Evolutionary conservation across 305 asterid genomes (phyloP).

Genomic region (Coffea humblotiana): DNA sequence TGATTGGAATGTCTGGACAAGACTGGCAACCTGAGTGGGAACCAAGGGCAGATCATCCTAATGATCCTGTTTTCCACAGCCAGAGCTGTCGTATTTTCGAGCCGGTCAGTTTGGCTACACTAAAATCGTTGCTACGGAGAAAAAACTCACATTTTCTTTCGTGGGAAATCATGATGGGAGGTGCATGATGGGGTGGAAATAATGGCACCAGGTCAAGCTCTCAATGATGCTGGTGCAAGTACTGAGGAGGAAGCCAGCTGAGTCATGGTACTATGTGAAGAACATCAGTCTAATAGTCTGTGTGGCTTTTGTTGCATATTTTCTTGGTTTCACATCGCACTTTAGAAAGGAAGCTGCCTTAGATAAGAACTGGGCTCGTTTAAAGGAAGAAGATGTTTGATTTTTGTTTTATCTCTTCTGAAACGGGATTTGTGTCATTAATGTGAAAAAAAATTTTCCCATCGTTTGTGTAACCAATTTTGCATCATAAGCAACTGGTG

Average conservation of each 20-base stretch:
- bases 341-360: background rate
- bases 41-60: conserved; percentile 62
- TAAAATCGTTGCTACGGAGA: conserved; percentile 52
- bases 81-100: conserved; percentile 62
- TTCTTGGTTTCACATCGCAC: conserved; percentile 11
- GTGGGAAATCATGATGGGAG: conserved; percentile 92
- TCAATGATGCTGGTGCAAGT: conserved; percentile 26
- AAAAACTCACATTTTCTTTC: conserved; percentile 59
- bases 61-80: conserved; percentile 76
- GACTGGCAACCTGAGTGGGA: conserved; percentile 90
- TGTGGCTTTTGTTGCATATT: conserved; percentile 13
- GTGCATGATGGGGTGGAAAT: conserved; percentile 80
- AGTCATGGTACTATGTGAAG: conserved; percentile 16
- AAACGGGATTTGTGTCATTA: background rate
- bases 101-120: conserved; percentile 80
- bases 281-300: background rate
- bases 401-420: background rate
- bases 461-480: background rate
- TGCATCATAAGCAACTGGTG: background rate
- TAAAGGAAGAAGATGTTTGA: conserved; percentile 5
- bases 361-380: background rate
- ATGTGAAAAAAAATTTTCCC: too few relatives aligned
- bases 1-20: conserved; percentile 94
- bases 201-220: conserved; percentile 60
- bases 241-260: background rate